These are phyloP conservation scores for Trichophyton benhamiae DNA, from an alignment of 2,329 filamentous ascomycete species.

Conservation along the genomic window DNA sequence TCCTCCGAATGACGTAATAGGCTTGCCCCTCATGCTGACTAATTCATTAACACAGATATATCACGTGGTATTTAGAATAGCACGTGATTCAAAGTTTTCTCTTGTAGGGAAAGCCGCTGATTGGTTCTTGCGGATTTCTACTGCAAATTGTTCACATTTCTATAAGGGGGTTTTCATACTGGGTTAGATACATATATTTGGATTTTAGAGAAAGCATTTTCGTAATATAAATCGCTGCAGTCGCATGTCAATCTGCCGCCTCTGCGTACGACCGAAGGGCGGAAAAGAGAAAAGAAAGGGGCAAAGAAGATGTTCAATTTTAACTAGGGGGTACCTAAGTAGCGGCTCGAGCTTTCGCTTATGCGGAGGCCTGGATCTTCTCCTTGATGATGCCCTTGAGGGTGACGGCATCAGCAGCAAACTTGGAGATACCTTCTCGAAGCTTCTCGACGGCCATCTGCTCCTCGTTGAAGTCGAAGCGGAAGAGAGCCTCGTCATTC, in stretches of 20 bases:
- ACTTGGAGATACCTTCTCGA: conserved; percentile 98
- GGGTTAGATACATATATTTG: neutral
- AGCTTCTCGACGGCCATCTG: conserved; percentile 99
- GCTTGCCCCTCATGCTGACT: neutral
- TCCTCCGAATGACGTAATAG: neutral
- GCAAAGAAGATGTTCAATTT: neutral
- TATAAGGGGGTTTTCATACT: neutral
- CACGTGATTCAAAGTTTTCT: neutral
- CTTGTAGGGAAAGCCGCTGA: neutral
- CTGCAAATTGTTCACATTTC: neutral
- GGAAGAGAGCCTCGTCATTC: conserved; percentile 77
- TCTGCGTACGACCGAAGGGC: neutral
- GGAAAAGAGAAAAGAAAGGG: neutral
- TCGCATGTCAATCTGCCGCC: neutral
- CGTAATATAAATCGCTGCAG: neutral
- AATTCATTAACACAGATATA: neutral
- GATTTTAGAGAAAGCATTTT: neutral
- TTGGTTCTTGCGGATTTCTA: neutral
- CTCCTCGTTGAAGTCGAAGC: conserved; percentile 99
- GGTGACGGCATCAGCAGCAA: conserved; percentile 86
- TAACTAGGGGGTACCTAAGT: neutral
- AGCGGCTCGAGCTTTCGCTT: neutral
- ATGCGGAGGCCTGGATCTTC: conserved; percentile 52
- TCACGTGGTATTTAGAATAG: neutral
- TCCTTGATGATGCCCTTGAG: conserved; percentile 83